Evolutionary conservation across 305 asterid species (phyloP).

Genomic region (Stenogyne calaminthoides): DNA sequence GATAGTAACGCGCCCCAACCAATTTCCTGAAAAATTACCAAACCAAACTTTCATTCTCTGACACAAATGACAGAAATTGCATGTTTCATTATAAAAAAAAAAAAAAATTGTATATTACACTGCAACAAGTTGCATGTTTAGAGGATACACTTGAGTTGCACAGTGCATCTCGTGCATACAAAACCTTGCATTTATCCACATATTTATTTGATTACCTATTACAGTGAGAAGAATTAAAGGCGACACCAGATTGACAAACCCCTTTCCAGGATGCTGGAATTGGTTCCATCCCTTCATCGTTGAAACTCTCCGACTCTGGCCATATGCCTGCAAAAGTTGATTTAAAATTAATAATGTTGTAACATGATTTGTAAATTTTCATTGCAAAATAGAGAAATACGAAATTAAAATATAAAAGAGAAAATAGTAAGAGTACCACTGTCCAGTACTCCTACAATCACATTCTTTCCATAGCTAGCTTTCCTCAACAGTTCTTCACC

Average conservation of each 20-base stretch:
- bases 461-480: conserved; percentile 39
- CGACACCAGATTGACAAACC: conserved; percentile 30
- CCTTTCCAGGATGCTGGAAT: conserved; percentile 43
- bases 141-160: too few relatives aligned
- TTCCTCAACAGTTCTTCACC: conserved; percentile 20
- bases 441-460: conserved; percentile 38
- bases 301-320: conserved; percentile 45
- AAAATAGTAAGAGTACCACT: conserved; percentile 23
- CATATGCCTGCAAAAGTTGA: conserved; percentile 26
- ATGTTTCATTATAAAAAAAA: too few relatives aligned
- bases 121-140: too few relatives aligned
- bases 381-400: too few relatives aligned
- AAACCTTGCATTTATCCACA: too few relatives aligned
- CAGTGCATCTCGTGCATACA: too few relatives aligned
- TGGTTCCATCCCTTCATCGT: conserved; percentile 40
- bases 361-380: too few relatives aligned
- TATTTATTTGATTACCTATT: not conserved
- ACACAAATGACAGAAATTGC: too few relatives aligned
- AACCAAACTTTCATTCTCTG: not conserved
- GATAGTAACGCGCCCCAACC: conserved; percentile 44
- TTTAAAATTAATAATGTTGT: not conserved
- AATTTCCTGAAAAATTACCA: conserved; percentile 33
- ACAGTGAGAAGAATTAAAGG: conserved; percentile 23
- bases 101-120: too few relatives aligned
- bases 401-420: too few relatives aligned